These are phyloP conservation scores for Podila epigama DNA, from an alignment of 192 early-diverging fungal species.

Conservation along the genomic window DNA sequence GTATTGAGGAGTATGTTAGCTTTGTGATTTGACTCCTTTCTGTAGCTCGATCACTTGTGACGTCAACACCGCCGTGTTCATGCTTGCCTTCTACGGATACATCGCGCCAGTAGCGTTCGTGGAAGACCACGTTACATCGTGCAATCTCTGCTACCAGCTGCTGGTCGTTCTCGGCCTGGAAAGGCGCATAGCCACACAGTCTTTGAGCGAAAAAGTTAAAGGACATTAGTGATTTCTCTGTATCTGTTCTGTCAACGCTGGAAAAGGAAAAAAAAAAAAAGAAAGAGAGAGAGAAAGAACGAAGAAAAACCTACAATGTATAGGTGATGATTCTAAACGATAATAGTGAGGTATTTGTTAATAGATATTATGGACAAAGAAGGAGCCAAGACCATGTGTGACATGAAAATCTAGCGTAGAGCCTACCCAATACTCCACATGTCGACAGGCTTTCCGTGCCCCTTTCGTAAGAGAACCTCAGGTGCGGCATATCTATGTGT, in stretches of 20 bases:
- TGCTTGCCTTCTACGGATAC: conserved; percentile 79
- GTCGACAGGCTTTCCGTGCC: conserved; percentile 91
- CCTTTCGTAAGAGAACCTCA: conserved; percentile 84
- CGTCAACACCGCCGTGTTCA: too few species aligned
- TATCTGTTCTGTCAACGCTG: too few species aligned
- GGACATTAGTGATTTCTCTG: too few species aligned
- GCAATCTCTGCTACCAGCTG: conserved; percentile 67
- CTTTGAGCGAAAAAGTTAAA: conserved; percentile 27
- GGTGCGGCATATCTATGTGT: conserved; percentile 64
- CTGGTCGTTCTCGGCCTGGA: conserved; percentile 67
- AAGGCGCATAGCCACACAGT: conserved; percentile 84
- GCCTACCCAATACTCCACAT: conserved; percentile 87
- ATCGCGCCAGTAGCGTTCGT: conserved; percentile 80
- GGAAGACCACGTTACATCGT: conserved; percentile 71
- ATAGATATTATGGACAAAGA: not conserved
- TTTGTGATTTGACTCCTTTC: too few species aligned
- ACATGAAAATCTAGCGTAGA: not conserved
- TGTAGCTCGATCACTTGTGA: too few species aligned
- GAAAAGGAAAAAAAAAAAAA: conserved; percentile 4
- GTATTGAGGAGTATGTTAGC: not conserved
- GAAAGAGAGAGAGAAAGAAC: not conserved
- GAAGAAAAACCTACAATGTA: conserved; percentile 67
- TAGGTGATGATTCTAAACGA: conserved; percentile 82
- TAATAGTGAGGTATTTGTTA: not conserved
- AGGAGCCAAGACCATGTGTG: too few species aligned